A percentile compares a stretch with the other conserved stretches of the same genome.
These are phyloP conservation scores for Trametes sp. DNA, from an alignment of 1,284 basidiomycete species.

Conservation along the genomic window DNA sequence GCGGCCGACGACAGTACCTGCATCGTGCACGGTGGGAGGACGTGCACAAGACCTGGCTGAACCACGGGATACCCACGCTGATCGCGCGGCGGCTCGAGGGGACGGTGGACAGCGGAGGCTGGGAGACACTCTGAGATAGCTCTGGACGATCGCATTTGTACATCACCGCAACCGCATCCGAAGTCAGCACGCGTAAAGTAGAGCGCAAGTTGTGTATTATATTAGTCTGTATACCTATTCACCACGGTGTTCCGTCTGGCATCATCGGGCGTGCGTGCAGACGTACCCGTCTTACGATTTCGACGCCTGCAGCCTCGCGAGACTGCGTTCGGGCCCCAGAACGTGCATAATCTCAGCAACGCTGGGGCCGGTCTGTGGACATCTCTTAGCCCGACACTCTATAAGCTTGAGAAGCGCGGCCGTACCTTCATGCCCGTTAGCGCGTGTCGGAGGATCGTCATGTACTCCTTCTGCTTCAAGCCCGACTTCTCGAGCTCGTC, in stretches of 20 bases:
- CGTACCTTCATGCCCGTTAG: slow-evolving; percentile 81
- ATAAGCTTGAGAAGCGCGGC: neutral
- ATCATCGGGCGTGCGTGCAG: too few species aligned
- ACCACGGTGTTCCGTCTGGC: neutral
- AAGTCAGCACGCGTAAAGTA: neutral
- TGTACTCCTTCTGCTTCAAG: slow-evolving; percentile 62
- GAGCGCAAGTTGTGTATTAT: slow-evolving; percentile 13
- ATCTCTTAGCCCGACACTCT: neutral
- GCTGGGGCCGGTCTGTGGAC: slow-evolving; percentile 55
- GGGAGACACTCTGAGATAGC: slow-evolving; percentile 80
- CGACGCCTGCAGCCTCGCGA: slow-evolving; percentile 39
- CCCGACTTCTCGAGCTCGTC: slow-evolving; percentile 50
- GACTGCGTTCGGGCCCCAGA: slow-evolving; percentile 48
- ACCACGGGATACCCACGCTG: slow-evolving; percentile 89
- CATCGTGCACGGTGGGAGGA: slow-evolving; percentile 93
- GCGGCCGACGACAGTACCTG: slow-evolving; percentile 89
- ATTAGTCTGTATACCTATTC: slow-evolving; percentile 8
- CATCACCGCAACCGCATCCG: slow-evolving; percentile 2
- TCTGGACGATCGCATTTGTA: slow-evolving; percentile 7
- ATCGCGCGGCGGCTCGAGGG: slow-evolving; percentile 92
- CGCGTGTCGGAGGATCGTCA: slow-evolving; percentile 78
- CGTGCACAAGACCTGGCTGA: slow-evolving; percentile 88
- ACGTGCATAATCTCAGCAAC: slow-evolving; percentile 53
- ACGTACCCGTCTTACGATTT: neutral
- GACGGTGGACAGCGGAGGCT: slow-evolving; percentile 90